Percentiles rank a stretch among this genome's conserved stretches.
Evolutionary conservation across 768 basidiomycete genomes (phyloP).

Genomic region (Pholiota molesta): DNA sequence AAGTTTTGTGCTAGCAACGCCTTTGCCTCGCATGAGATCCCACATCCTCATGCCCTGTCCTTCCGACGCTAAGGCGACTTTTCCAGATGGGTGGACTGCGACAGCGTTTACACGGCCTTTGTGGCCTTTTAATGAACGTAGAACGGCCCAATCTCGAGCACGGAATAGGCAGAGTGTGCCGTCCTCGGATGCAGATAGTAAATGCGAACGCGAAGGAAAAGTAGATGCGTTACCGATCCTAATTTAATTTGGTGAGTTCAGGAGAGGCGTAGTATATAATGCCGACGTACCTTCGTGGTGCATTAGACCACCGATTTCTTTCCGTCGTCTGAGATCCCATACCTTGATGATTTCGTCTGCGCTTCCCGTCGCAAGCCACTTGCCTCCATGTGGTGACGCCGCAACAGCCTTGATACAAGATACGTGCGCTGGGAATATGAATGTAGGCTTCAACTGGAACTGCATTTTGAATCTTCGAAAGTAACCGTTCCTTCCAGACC

Average conservation of each 20-base stretch:
- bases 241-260: constrained; percentile 5
- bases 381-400: constrained; percentile 85
- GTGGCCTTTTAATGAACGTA: constrained; percentile 89
- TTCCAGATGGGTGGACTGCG: constrained; percentile 91
- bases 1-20: constrained; percentile 85
- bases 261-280: neutral
- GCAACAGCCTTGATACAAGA: constrained; percentile 91
- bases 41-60: constrained; percentile 94
- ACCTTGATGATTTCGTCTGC: constrained; percentile 97
- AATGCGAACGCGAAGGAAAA: constrained; percentile 84
- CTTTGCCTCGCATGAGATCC: constrained; percentile 96
- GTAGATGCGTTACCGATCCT: constrained; percentile 92
- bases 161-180: constrained; percentile 89
- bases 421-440: constrained; percentile 97
- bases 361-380: constrained; percentile 95
- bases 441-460: constrained; percentile 71
- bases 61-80: constrained; percentile 92
- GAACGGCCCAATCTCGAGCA: constrained; percentile 91
- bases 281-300: constrained; percentile 81
- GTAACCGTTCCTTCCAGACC: constrained; percentile 74
- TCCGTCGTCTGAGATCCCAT: constrained; percentile 90
- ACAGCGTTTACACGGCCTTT: constrained; percentile 90
- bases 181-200: constrained; percentile 92
- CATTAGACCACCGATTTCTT: constrained; percentile 94
- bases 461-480: constrained; percentile 32